Evolutionary conservation across 768 basidiomycete species (phyloP).

Genomic region (Serendipita sp.): DNA sequence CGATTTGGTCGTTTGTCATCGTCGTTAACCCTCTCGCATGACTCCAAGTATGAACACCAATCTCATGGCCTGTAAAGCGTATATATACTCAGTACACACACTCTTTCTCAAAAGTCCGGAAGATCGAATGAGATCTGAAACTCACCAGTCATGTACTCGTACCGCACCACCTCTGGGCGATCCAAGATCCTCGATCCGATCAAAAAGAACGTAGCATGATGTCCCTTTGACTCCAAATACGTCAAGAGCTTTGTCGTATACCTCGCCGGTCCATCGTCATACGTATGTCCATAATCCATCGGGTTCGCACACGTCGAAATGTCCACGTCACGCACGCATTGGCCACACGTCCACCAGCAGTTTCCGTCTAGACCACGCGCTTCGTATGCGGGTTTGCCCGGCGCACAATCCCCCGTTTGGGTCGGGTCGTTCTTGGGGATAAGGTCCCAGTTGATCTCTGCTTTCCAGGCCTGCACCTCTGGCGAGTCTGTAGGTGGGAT

Average conservation of each 20-base stretch:
- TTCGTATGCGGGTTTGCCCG: conserved; percentile 38
- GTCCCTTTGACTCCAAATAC: conserved; percentile 23
- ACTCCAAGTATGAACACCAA: conserved; percentile 27
- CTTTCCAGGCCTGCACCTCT: neutral
- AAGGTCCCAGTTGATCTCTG: neutral
- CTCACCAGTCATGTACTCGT: conserved; percentile 31
- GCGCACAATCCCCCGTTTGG: conserved; percentile 47
- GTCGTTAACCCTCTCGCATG: conserved; percentile 17
- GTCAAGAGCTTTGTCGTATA: conserved; percentile 30
- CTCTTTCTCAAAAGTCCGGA: no score
- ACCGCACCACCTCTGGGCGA: conserved; percentile 28
- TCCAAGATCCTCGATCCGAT: conserved; percentile 25
- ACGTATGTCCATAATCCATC: conserved; percentile 12
- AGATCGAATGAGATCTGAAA: conserved; percentile 6
- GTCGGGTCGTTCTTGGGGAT: conserved; percentile 32
- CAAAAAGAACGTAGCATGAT: conserved; percentile 33
- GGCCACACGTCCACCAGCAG: conserved; percentile 25
- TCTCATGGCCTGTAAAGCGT: no score
- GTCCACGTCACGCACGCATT: conserved; percentile 14
- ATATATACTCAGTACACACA: neutral
- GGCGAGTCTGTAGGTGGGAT: conserved; percentile 6
- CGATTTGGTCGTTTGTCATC: conserved; percentile 27
- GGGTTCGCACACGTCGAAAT: conserved; percentile 12
- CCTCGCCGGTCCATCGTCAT: conserved; percentile 28
- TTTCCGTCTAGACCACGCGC: conserved; percentile 23